Evolutionary conservation across 805 yeast species (phyloP).

Genomic region (Yueomyces sp.): DNA sequence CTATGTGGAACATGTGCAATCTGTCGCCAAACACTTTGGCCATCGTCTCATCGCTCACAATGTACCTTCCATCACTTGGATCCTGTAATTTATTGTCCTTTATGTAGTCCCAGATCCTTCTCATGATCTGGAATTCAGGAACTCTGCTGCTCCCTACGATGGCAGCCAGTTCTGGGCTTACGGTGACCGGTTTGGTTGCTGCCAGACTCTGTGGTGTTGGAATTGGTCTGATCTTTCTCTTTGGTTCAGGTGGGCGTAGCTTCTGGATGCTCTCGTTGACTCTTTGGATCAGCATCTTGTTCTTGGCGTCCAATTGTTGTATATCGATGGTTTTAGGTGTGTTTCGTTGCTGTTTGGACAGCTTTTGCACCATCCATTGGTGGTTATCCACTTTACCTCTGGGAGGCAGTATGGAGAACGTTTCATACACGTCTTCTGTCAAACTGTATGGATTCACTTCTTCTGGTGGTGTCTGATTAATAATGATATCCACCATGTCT

Average conservation of each 20-base stretch:
- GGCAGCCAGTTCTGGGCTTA: not conserved
- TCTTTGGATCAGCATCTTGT: too few species aligned
- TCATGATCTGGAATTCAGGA: constrained; percentile 10
- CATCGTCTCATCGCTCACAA: constrained; percentile 48
- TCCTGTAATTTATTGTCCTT: constrained; percentile 49
- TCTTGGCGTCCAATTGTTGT: too few species aligned
- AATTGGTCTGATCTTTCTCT: too few species aligned
- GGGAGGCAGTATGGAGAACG: not conserved
- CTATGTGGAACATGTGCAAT: constrained; percentile 28
- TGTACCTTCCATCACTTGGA: constrained; percentile 50
- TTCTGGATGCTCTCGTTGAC: too few species aligned
- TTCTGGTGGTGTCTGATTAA: not conserved
- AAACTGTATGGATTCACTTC: too few species aligned
- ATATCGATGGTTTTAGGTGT: too few species aligned
- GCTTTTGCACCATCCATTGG: too few species aligned
- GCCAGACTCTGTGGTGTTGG: too few species aligned
- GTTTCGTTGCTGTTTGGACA: too few species aligned
- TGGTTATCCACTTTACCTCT: too few species aligned
- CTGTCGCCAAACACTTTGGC: constrained; percentile 45
- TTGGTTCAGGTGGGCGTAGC: too few species aligned
- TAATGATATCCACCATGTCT: not conserved
- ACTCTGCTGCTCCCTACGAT: not conserved
- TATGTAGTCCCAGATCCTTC: constrained; percentile 57
- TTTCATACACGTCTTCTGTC: not conserved
- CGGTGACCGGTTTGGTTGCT: not conserved